Percentiles rank a stretch among this genome's conserved stretches.
Evolutionary conservation across 805 yeast species (phyloP).

Genomic region (Nakazawaea populi): DNA sequence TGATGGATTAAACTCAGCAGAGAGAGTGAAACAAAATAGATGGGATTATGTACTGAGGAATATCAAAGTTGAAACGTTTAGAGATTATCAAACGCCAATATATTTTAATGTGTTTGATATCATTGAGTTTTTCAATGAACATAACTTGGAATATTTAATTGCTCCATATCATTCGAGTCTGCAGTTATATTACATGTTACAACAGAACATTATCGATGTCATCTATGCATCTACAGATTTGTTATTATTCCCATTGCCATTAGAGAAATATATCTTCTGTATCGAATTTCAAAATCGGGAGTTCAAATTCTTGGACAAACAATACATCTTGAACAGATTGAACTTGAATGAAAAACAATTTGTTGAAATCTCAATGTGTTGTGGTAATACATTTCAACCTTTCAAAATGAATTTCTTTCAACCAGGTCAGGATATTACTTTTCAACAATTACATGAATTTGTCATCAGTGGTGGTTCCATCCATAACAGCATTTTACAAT

Average conservation of each 20-base stretch:
- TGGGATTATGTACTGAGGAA: conserved; percentile 38
- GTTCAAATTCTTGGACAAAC: conserved; percentile 61
- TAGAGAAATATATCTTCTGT: conserved; percentile 67
- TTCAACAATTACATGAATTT: conserved; percentile 24
- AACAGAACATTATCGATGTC: conserved; percentile 55
- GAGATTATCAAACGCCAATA: conserved; percentile 45
- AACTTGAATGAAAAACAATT: conserved; percentile 60
- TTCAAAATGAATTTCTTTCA: conserved; percentile 49
- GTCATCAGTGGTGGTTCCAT: conserved; percentile 36
- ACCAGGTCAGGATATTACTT: conserved; percentile 15
- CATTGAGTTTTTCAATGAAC: conserved; percentile 48
- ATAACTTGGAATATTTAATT: conserved; percentile 58
- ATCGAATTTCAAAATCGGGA: conserved; percentile 62
- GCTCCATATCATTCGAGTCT: conserved; percentile 81
- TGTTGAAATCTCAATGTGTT: conserved; percentile 67
- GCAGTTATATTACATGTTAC: conserved; percentile 69
- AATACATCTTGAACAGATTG: conserved; percentile 54
- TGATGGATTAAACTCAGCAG: conserved; percentile 25
- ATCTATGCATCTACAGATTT: conserved; percentile 84
- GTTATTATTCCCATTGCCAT: conserved; percentile 45
- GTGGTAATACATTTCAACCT: conserved; percentile 76
- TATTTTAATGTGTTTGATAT: conserved; percentile 50
- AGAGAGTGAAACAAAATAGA: conserved; percentile 37
- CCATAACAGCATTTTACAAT: conserved; percentile 40
- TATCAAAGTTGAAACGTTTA: conserved; percentile 37